Base-by-base conservation (phyloP, 1,139 yeast genomes). In the Nadsonia starkeyi-henricii region DNA sequence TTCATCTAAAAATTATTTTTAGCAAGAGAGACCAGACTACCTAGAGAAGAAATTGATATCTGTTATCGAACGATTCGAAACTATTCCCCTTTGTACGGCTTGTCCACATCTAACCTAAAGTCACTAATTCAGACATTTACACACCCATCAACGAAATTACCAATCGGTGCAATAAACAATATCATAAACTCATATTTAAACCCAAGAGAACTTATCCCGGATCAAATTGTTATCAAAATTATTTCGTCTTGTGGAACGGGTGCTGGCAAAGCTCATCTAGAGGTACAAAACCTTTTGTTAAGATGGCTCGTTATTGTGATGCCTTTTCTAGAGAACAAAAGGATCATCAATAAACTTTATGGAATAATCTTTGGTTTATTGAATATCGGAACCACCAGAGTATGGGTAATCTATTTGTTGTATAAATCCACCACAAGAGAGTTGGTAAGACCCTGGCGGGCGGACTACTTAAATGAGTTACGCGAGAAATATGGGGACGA, bases 361-460 rank as follows among this genome's bases (percentile, higher is more conserved):
- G 65, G 72, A 1, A 50, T 71, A 15, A 60, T 75, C 49, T 65
- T 74, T 53, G 68, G 70, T 28, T 62, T 67, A 42, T 62, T 77
- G 53, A 68, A 71, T 46, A 72, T 63, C 51, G 77, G 73, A 51
- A 69, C 62, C 47, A 58, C 71, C 41, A 68, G 78, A 37, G 65
- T 66, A 1, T 66, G 69, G 59, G 58, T 72, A 3, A 68, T 77
- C 15, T 71, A 70, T 48, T 52, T 76, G 17, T 56, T 76, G 18
- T 61, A 69, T 43, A 56, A 73, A 49, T 53, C 68, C 1, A 62
- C 75, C 0, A 59, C 58, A 15, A 53, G 54, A 1, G 54, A 57
- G 4, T 58, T 60, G 20, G 68, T 73, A n/a, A 68, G 63, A 44
- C 60, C 62, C 1, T 62, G 69, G 67, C 62, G 70, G 43, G 61